phyloP scores from a whole-genome alignment of 2,329 filamentous ascomycete species.

The Hymenoscyphus fraxineus region DNA sequence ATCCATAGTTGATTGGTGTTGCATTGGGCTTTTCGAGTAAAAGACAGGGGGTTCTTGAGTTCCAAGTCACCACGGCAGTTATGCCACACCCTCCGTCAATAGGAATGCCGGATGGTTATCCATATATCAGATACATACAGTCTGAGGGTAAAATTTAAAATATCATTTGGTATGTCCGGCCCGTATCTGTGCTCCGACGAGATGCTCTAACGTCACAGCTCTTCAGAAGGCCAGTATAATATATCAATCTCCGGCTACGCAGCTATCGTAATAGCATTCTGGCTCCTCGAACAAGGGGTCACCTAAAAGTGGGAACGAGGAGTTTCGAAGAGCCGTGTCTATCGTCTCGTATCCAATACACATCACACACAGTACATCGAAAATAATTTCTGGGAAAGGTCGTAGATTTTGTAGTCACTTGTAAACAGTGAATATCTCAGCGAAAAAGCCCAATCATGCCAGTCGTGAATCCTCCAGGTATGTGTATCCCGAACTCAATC shows the following conservation, averaged over 20 bases:
- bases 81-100: neutral
- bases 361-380: constrained; percentile 24
- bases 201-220: constrained; percentile 57
- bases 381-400: constrained; percentile 26
- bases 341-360: constrained; percentile 5
- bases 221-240: constrained; percentile 52
- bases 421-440: constrained; percentile 34
- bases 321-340: constrained; percentile 33
- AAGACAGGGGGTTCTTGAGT: neutral
- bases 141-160: neutral
- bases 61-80: neutral
- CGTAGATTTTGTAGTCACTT: constrained; percentile 33
- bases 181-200: constrained; percentile 66
- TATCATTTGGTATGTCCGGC: constrained; percentile 45
- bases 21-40: neutral
- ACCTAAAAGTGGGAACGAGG: constrained; percentile 35
- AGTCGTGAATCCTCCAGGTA: constrained; percentile 23
- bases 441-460: constrained; percentile 28
- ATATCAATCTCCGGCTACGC: constrained; percentile 37
- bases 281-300: constrained; percentile 34
- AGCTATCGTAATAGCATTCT: constrained; percentile 35
- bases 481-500: constrained; percentile 21
- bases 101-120: neutral
- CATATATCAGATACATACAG: neutral
- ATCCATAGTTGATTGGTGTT: neutral